Conservation (phyloP, 2,329 filamentous ascomycete genomes). For the Ophiocordyceps sinensis region DNA sequence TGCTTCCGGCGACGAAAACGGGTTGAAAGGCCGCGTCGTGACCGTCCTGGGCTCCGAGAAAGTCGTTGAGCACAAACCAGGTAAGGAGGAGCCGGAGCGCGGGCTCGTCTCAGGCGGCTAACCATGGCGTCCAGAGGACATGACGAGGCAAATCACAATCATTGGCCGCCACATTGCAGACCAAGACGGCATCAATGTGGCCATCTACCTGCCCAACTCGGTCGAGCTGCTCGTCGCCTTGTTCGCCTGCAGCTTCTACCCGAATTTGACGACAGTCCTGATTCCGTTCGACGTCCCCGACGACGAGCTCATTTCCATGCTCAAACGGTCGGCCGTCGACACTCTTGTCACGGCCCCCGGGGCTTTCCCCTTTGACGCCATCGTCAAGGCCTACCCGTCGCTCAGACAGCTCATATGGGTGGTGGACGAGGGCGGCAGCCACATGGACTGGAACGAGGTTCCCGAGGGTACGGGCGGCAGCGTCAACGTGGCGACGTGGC, state of each 20-base stretch:
- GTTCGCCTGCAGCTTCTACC: conserved; percentile 81
- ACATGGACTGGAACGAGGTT: conserved; percentile 91
- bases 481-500: conserved; percentile 81
- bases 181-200: conserved; percentile 61
- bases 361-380: conserved; percentile 63
- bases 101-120: neutral
- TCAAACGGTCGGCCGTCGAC: conserved; percentile 62
- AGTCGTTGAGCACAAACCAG: conserved; percentile 55
- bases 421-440: conserved; percentile 74
- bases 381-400: conserved; percentile 53
- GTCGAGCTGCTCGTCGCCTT: conserved; percentile 71
- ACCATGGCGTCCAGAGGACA: conserved; percentile 32
- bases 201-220: conserved; percentile 86
- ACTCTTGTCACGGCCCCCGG: conserved; percentile 74
- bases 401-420: conserved; percentile 82
- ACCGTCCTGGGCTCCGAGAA: conserved; percentile 68
- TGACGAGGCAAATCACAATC: conserved; percentile 77
- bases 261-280: conserved; percentile 64
- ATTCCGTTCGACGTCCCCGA: conserved; percentile 69
- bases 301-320: conserved; percentile 53
- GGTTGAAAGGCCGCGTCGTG: conserved; percentile 56
- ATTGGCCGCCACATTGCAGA: conserved; percentile 66
- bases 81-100: neutral
- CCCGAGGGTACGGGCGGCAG: conserved; percentile 61
- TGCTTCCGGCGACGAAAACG: conserved; percentile 48